Evolutionary conservation across 805 yeast species (phyloP).

Genomic region (Ogataea kodamae): DNA sequence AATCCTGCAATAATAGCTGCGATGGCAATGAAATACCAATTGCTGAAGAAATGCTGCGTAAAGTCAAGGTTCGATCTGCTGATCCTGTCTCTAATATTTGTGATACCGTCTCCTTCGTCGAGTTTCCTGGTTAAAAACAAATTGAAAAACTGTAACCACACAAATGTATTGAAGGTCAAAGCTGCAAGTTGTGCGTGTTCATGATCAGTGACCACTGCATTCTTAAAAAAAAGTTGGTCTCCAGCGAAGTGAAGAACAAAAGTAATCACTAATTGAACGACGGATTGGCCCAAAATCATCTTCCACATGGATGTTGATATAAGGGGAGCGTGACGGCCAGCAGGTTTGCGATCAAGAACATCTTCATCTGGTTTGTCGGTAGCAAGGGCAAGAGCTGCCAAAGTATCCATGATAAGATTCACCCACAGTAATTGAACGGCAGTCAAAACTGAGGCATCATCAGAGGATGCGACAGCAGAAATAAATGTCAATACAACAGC

Average conservation of each 20-base stretch:
- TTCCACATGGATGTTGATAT: slow-evolving; percentile 96
- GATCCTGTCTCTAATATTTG: slow-evolving; percentile 53
- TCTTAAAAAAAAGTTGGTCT: slow-evolving; percentile 48
- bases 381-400: slow-evolving; percentile 96
- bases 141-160: slow-evolving; percentile 96
- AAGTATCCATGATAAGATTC: slow-evolving; percentile 95
- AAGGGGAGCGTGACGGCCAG: slow-evolving; percentile 72
- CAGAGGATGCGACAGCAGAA: slow-evolving; percentile 80
- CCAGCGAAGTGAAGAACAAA: slow-evolving; percentile 83
- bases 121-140: slow-evolving; percentile 85
- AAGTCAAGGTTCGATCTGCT: slow-evolving; percentile 70
- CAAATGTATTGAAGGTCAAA: slow-evolving; percentile 91
- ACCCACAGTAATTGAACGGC: slow-evolving; percentile 98
- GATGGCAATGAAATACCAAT: slow-evolving; percentile 76
- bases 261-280: slow-evolving; percentile 74
- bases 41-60: slow-evolving; percentile 75
- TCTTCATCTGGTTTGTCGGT: slow-evolving; percentile 93
- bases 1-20: slow-evolving; percentile 72
- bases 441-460: slow-evolving; percentile 82
- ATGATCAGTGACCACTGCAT: slow-evolving; percentile 32
- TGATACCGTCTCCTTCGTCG: slow-evolving; percentile 78
- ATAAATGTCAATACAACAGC: slow-evolving; percentile 95
- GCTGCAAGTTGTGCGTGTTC: slow-evolving; percentile 65
- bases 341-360: slow-evolving; percentile 77
- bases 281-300: slow-evolving; percentile 89